Conservation (phyloP, 2,329 filamentous ascomycete species). For the Acrodontium crateriforme region DNA sequence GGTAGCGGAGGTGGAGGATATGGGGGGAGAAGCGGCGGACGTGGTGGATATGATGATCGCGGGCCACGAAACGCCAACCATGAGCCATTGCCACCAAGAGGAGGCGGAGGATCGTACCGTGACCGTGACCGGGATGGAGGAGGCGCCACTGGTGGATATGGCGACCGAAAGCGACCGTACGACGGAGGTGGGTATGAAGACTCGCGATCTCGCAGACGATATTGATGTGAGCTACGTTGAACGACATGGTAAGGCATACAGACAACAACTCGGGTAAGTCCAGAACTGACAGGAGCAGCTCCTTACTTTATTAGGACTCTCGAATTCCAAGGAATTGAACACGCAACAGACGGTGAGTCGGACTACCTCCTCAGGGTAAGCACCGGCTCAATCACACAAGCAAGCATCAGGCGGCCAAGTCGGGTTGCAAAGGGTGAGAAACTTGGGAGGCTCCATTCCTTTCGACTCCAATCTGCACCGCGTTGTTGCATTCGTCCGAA, state of each 20-base stretch:
- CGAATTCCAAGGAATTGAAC: neutral
- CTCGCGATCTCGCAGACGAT: constrained; percentile 45
- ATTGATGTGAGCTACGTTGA: constrained; percentile 24
- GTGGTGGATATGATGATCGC: constrained; percentile 18
- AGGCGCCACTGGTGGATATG: constrained; percentile 20
- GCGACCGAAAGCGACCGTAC: constrained; percentile 44
- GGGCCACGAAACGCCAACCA: constrained; percentile 63
- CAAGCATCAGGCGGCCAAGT: too few relatives aligned
- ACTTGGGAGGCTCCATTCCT: too few relatives aligned
- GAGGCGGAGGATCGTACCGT: constrained; percentile 37
- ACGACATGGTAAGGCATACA: constrained; percentile 6
- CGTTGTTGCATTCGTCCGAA: too few relatives aligned
- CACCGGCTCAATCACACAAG: too few relatives aligned
- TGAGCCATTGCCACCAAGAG: constrained; percentile 62
- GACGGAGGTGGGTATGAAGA: constrained; percentile 72
- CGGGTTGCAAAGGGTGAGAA: too few relatives aligned
- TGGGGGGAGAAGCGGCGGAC: constrained; percentile 21
- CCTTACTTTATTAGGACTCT: neutral
- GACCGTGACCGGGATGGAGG: constrained; percentile 17
- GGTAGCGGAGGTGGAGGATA: constrained; percentile 33
- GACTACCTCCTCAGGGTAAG: constrained; percentile 26
- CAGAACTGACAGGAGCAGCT: neutral
- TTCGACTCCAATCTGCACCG: too few relatives aligned
- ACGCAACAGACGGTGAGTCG: constrained; percentile 21
- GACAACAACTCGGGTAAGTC: neutral